Evolutionary conservation across 2,329 filamentous ascomycete genomes (phyloP).

Genomic region (Aureobasidium sp.): DNA sequence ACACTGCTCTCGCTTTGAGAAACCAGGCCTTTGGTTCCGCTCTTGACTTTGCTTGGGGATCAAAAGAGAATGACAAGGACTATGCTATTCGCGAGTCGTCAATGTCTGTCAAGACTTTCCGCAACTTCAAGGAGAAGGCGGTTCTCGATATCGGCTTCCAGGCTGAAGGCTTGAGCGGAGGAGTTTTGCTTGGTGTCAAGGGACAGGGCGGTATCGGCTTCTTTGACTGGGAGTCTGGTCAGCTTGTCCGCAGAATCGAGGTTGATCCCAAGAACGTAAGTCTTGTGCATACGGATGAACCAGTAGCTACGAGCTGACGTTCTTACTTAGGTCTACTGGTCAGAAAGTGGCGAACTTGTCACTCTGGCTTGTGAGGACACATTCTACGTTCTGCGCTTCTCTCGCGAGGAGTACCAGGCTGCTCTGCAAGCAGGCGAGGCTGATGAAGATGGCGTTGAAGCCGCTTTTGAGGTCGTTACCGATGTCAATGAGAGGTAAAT

Average conservation of each 20-base stretch:
- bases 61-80: slow-evolving; percentile 96
- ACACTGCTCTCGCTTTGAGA: slow-evolving; percentile 90
- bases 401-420: slow-evolving; percentile 77
- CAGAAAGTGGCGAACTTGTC: slow-evolving; percentile 89
- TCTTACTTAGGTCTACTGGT: slow-evolving; percentile 77
- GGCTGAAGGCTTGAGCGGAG: slow-evolving; percentile 82
- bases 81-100: slow-evolving; percentile 93
- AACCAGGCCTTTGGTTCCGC: slow-evolving; percentile 97
- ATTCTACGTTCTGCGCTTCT: slow-evolving; percentile 90
- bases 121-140: slow-evolving; percentile 88
- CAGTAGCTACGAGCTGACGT: neutral
- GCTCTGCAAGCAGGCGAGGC: slow-evolving; percentile 75
- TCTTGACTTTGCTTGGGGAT: slow-evolving; percentile 93
- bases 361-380: slow-evolving; percentile 89
- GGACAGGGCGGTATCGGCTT: slow-evolving; percentile 92
- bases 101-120: slow-evolving; percentile 93
- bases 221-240: slow-evolving; percentile 91
- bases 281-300: neutral
- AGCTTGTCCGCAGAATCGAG: slow-evolving; percentile 86
- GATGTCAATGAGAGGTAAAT: slow-evolving; percentile 81
- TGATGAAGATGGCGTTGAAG: slow-evolving; percentile 87
- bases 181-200: slow-evolving; percentile 85
- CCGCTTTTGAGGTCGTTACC: slow-evolving; percentile 92
- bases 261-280: slow-evolving; percentile 57
- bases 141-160: slow-evolving; percentile 85